Percentiles rank a stretch among this genome's conserved stretches.
phyloP scores from a whole-genome alignment of 2,329 filamentous ascomycete species.

The Beauveria bassiana region DNA sequence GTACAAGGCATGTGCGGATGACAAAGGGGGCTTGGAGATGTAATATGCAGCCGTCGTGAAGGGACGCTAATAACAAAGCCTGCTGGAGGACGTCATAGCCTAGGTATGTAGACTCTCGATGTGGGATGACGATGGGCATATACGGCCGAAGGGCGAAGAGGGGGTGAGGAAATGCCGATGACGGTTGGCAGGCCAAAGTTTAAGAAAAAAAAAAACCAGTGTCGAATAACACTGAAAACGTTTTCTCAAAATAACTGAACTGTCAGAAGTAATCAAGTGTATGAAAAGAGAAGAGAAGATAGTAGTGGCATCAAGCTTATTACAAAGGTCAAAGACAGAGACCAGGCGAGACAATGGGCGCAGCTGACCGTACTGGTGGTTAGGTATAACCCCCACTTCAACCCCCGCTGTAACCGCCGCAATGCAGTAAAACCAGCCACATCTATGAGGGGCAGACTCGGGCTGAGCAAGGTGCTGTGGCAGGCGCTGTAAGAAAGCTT shows the following conservation, averaged over 20 bases:
- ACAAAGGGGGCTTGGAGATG: not conserved
- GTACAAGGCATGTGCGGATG: not conserved
- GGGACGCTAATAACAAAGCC: not conserved
- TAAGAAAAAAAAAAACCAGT: too few species aligned
- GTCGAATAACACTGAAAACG: too few species aligned
- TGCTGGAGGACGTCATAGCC: not conserved
- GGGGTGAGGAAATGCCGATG: not conserved
- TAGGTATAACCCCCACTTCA: too few species aligned
- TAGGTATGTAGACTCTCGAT: not conserved
- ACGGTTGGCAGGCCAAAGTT: not conserved
- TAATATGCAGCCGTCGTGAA: not conserved
- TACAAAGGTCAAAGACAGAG: not conserved
- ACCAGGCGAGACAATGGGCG: not conserved
- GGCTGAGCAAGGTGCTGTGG: not conserved
- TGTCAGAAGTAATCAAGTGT: not conserved
- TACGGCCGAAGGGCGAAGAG: not conserved
- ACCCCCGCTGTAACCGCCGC: not conserved
- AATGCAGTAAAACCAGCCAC: not conserved
- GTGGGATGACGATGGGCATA: not conserved
- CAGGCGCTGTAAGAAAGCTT: not conserved
- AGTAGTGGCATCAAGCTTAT: not conserved
- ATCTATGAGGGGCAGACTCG: conserved; percentile 2
- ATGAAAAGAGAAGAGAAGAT: not conserved
- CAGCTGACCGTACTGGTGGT: not conserved
- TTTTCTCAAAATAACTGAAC: not conserved